These are phyloP conservation scores for Phyllosticta ampelicida DNA, from an alignment of 2,329 filamentous ascomycete genomes.

Conservation along the genomic window DNA sequence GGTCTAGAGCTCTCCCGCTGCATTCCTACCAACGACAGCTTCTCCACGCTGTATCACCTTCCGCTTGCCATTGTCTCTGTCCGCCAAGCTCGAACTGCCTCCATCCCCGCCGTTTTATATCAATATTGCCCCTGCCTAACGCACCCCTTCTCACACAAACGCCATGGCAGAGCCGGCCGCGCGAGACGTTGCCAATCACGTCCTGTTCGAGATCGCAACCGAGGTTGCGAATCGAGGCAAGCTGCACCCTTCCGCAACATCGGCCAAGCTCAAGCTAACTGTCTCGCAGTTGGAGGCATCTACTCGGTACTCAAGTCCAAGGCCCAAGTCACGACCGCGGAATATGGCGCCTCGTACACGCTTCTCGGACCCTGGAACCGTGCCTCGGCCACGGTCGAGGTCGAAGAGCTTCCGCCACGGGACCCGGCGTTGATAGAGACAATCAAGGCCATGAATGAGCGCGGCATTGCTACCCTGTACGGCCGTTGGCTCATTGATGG, in stretches of 20 bases:
- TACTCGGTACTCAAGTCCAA: conserved; percentile 99
- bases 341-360: conserved; percentile 96
- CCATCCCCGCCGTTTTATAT: not conserved
- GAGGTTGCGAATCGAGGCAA: conserved; percentile 93
- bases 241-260: conserved; percentile 14
- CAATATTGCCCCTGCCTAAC: not conserved
- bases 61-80: not conserved
- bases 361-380: conserved; percentile 91
- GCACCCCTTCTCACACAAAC: not conserved
- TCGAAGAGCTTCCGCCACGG: conserved; percentile 81
- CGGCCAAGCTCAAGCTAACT: not conserved
- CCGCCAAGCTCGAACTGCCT: not conserved
- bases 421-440: conserved; percentile 69
- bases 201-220: conserved; percentile 93
- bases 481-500: conserved; percentile 97
- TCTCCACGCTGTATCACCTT: not conserved
- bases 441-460: conserved; percentile 84
- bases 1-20: conserved; percentile 1
- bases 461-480: conserved; percentile 82
- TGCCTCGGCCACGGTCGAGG: conserved; percentile 93
- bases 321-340: conserved; percentile 89
- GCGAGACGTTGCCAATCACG: conserved; percentile 81
- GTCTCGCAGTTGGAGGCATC: conserved; percentile 73
- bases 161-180: conserved; percentile 3
- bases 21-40: conserved; percentile 2